Percentiles rank a stretch among this genome's conserved stretches.
Evolutionary conservation across 164 flowering plant species (phyloP).

Genomic region (Aristolochia contorta): DNA sequence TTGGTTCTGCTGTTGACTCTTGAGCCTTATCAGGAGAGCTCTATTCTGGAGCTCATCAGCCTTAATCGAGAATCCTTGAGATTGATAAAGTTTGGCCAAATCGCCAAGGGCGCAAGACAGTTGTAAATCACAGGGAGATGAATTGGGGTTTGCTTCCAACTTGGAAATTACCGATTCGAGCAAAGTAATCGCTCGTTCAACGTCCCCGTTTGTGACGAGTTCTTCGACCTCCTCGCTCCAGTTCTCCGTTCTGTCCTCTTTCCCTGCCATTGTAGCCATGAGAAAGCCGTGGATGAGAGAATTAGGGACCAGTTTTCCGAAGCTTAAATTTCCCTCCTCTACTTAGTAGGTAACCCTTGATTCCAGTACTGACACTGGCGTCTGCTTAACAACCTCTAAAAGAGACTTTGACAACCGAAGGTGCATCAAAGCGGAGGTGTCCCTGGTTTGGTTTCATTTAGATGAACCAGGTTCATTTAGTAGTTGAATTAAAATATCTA

Average conservation of each 20-base stretch:
- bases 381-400: too few species aligned
- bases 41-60: slow-evolving; percentile 8
- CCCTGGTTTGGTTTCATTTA: too few species aligned
- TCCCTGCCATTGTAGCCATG: not conserved
- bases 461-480: too few species aligned
- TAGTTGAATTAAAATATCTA: too few species aligned
- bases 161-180: slow-evolving; percentile 7
- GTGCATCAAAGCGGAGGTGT: too few species aligned
- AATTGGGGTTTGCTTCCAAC: not conserved
- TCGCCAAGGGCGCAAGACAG: slow-evolving; percentile 10
- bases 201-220: slow-evolving; percentile 7
- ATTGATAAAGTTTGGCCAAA: slow-evolving; percentile 7
- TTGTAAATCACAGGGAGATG: not conserved
- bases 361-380: too few species aligned
- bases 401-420: too few species aligned
- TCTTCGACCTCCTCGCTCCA: slow-evolving; percentile 10
- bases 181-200: slow-evolving; percentile 8
- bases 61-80: slow-evolving; percentile 9
- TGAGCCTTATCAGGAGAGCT: slow-evolving; percentile 5
- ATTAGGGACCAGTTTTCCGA: too few species aligned
- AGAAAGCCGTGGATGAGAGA: too few species aligned
- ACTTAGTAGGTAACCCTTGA: too few species aligned
- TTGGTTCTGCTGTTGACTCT: slow-evolving; percentile 1
- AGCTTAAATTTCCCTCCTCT: too few species aligned
- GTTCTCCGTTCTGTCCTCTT: not conserved